Conservation (phyloP, 176 grass and related monocot genomes). For the maize (Zea mays) region Zm-B73-REFERENCE-NAM-5.0 NC_050100.1:192748501-192749000, state of each 20-base stretch:
- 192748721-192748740: constrained; percentile 17
- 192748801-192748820: too few species aligned
- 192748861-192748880: too few species aligned
- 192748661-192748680: not conserved
- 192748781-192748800: too few species aligned
- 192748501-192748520: too few species aligned
- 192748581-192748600: not conserved
- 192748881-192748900: too few species aligned
- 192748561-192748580: not conserved
- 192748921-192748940: too few species aligned
- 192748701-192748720: not conserved
- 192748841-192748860: too few species aligned
- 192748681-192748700: constrained; percentile 29
- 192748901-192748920: too few species aligned
- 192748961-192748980: too few species aligned
- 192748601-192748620: constrained; percentile 19
- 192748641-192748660: not conserved
- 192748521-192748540: not conserved
- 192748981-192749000: too few species aligned
- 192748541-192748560: not conserved
- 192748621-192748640: constrained; percentile 6
- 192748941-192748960: too few species aligned
- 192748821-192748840: too few species aligned
- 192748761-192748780: constrained; percentile 3
- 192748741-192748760: constrained; percentile 43